phyloP scores from a whole-genome alignment of 768 basidiomycete species.

The Auricularia auricula-judae region DNA sequence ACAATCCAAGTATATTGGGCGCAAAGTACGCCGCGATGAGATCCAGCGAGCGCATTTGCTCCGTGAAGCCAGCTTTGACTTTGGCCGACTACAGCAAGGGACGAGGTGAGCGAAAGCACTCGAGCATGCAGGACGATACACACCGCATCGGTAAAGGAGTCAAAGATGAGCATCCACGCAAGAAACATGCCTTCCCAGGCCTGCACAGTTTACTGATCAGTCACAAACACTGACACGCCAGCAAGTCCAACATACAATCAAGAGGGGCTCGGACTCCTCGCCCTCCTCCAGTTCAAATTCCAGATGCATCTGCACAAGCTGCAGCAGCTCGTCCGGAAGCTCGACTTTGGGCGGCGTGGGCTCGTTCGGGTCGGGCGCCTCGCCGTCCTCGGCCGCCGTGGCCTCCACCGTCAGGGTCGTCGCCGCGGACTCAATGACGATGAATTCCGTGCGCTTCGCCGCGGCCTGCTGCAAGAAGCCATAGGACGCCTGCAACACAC shows the following conservation, averaged over 20 bases:
- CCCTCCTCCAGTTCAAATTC: conserved; percentile 25
- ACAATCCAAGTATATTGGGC: conserved; percentile 54
- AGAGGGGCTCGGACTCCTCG: conserved; percentile 22
- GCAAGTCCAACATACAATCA: conserved; percentile 18
- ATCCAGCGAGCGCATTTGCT: conserved; percentile 64
- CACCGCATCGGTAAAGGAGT: conserved; percentile 76
- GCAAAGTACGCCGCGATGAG: conserved; percentile 58
- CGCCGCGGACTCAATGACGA: conserved; percentile 81
- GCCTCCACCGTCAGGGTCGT: conserved; percentile 25
- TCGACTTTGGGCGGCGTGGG: conserved; percentile 27
- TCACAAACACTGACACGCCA: not conserved
- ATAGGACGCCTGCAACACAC: conserved; percentile 73
- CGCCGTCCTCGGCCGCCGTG: conserved; percentile 5
- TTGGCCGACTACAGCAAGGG: conserved; percentile 57
- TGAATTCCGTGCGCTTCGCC: conserved; percentile 61
- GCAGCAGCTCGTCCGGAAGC: conserved; percentile 58
- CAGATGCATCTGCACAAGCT: conserved; percentile 43
- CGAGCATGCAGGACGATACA: conserved; percentile 15
- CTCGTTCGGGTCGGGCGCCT: not conserved
- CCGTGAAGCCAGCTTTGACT: conserved; percentile 75
- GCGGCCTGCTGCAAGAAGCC: conserved; percentile 60
- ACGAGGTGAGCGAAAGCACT: too few species aligned
- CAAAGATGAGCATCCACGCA: conserved; percentile 83
- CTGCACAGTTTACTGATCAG: conserved; percentile 12
- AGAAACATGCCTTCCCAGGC: conserved; percentile 60